Conservation (phyloP, 176 grass and related monocot species). For the Pontederia crassipes region DNA sequence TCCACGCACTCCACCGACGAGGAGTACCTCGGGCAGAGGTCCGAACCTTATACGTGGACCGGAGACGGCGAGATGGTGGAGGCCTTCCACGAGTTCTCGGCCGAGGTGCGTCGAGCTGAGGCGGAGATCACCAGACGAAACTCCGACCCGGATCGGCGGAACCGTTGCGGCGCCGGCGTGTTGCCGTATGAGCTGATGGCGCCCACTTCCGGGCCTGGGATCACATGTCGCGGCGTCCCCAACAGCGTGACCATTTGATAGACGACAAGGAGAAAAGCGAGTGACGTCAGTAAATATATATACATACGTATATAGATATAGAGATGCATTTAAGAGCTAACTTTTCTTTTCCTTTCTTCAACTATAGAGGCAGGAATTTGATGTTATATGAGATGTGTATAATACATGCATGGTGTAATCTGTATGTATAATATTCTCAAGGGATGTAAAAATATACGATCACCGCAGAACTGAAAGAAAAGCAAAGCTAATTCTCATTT, state of each 20-base stretch:
- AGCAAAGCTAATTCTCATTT: too few relatives aligned
- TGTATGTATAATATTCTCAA: too few relatives aligned
- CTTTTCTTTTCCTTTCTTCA: too few relatives aligned
- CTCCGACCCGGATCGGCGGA: slow-evolving; percentile 32
- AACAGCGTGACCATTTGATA: slow-evolving; percentile 72
- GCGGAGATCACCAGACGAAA: slow-evolving; percentile 70
- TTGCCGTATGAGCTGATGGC: slow-evolving; percentile 87
- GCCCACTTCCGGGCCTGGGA: slow-evolving; percentile 58
- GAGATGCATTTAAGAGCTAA: too few relatives aligned
- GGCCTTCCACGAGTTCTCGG: slow-evolving; percentile 43
- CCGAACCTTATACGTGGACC: slow-evolving; percentile 57
- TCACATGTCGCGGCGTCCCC: slow-evolving; percentile 82
- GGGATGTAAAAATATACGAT: too few relatives aligned
- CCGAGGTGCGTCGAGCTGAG: slow-evolving; percentile 46
- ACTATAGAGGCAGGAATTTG: too few relatives aligned
- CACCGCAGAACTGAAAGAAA: too few relatives aligned
- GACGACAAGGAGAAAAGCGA: too few relatives aligned
- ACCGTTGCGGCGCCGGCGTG: slow-evolving; percentile 83
- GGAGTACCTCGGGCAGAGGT: slow-evolving; percentile 75
- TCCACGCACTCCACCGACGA: slow-evolving; percentile 94
- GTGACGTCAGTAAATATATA: too few relatives aligned
- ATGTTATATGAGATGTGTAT: too few relatives aligned
- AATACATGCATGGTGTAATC: too few relatives aligned
- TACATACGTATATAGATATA: too few relatives aligned
- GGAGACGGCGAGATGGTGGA: slow-evolving; percentile 43